Percentiles rank a stretch among this genome's conserved stretches.
These are phyloP conservation scores for Lichtheimia hyalospora DNA, from an alignment of 371 early-diverging fungal genomes.

Conservation along the genomic window DNA sequence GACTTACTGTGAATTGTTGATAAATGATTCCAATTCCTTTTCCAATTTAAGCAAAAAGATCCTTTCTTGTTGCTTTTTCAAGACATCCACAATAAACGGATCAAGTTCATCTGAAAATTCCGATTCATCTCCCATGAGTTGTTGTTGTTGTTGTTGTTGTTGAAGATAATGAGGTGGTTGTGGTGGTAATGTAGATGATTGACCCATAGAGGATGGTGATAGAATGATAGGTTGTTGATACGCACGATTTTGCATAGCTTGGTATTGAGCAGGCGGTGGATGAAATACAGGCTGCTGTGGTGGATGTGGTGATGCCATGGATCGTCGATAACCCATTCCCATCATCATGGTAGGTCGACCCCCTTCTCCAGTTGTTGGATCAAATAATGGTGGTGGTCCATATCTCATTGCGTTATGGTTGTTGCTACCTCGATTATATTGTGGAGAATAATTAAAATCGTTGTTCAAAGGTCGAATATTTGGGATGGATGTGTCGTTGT, in stretches of 20 bases:
- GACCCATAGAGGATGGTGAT: too few relatives aligned
- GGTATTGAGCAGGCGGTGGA: slow-evolving; percentile 9
- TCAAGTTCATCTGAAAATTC: slow-evolving; percentile 41
- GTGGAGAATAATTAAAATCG: too few relatives aligned
- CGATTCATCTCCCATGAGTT: slow-evolving; percentile 7
- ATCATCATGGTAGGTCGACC: too few relatives aligned
- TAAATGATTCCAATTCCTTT: slow-evolving; percentile 66
- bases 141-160: slow-evolving; percentile 14
- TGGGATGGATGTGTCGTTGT: slow-evolving; percentile 5
- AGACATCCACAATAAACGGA: slow-evolving; percentile 63
- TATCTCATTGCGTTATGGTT: too few relatives aligned
- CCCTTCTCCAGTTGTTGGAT: too few relatives aligned
- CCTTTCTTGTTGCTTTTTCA: slow-evolving; percentile 71
- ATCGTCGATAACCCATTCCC: too few relatives aligned
- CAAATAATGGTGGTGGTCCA: too few relatives aligned
- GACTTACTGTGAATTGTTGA: slow-evolving; percentile 58
- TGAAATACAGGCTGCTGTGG: background rate
- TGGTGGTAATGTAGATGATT: slow-evolving; percentile 1
- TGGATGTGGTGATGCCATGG: slow-evolving; percentile 1
- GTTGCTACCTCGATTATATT: too few relatives aligned
- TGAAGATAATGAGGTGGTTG: slow-evolving; percentile 6
- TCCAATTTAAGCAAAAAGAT: slow-evolving; percentile 75
- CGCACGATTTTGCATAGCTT: slow-evolving; percentile 5
- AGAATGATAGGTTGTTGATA: slow-evolving; percentile 8
- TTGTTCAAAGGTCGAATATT: background rate